These are phyloP conservation scores for Aegilops longissima DNA, from an alignment of 176 grass and related monocot species.

Conservation along the genomic window DNA sequence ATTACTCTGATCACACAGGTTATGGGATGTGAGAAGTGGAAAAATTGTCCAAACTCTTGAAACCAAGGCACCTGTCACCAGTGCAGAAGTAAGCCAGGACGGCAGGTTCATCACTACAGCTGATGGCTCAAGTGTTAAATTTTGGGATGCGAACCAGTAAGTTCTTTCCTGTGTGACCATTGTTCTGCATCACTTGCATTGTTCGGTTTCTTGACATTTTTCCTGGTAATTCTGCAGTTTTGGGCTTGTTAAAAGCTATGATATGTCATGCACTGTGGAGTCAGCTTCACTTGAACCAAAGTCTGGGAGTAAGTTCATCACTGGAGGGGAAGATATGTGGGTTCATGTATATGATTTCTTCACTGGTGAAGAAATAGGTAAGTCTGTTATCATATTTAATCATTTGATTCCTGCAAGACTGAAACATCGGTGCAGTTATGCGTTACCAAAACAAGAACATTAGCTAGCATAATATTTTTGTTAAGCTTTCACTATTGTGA, in stretches of 20 bases:
- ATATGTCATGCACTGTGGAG: slow-evolving; percentile 90
- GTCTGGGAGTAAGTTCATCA: slow-evolving; percentile 76
- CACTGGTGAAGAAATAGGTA: slow-evolving; percentile 96
- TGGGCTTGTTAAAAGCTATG: slow-evolving; percentile 94
- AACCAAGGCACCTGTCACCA: slow-evolving; percentile 88
- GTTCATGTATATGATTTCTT: slow-evolving; percentile 90
- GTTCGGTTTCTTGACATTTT: not conserved
- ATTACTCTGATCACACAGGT: slow-evolving; percentile 35
- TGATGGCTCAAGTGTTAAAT: slow-evolving; percentile 90
- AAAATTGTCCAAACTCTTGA: slow-evolving; percentile 97
- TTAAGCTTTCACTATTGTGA: not conserved
- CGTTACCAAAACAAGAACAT: not conserved
- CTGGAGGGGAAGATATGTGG: slow-evolving; percentile 99
- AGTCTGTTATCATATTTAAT: slow-evolving; percentile 15
- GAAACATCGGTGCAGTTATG: not conserved
- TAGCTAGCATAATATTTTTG: not conserved
- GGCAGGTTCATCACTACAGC: slow-evolving; percentile 97
- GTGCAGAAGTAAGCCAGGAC: slow-evolving; percentile 93
- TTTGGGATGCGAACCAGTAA: slow-evolving; percentile 97
- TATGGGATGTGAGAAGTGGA: slow-evolving; percentile 93
- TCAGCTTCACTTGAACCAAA: slow-evolving; percentile 96
- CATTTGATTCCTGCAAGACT: not conserved
- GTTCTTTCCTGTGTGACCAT: slow-evolving; percentile 9
- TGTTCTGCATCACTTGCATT: not conserved
- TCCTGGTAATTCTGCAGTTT: slow-evolving; percentile 57